Base-by-base conservation (phyloP, 768 basidiomycete genomes). In the Auricularia auricula-judae region DNA sequence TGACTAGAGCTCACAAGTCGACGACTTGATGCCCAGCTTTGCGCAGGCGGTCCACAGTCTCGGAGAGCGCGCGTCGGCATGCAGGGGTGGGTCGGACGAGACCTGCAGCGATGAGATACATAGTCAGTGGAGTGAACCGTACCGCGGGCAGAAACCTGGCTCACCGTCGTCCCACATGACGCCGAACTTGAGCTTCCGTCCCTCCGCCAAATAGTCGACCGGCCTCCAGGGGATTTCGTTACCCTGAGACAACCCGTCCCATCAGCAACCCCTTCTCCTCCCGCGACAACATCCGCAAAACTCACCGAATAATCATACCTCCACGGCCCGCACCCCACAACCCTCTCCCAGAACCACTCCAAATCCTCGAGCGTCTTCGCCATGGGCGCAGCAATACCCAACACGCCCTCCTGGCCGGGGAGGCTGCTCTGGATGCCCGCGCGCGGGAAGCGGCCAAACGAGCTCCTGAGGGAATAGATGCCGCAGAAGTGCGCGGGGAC, bases 401-500 rank as follows among this genome's bases (percentile, higher is more conserved):
- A 81, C 10, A 89, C 67, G 3, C 81, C 81, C 68, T 88, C 85
- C 63, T 86, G 74, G 1, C 87, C 88, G 59, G 76, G 74, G 69
- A 84, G 74, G 12, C 78, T 72, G 58, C 81, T 73, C 21, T 65
- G 68, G 59, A 76, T 79, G 1, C 86, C 85, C 67, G 79, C 79
- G 39, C 73, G 76, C 4, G 84, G 81, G 68, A 87, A 85, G 63
- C 87, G 76, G 51, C 83, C 79, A 64, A 76, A 74, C 68, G 85
- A 86, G 10, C 82, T 78, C 70, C 81, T 83, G 71, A 86, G 78
- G 7, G 81, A 76, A 72, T 85, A 87, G 1, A 87, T 73, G 0
- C 86, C 88, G 54, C 84, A 84, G 68, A 85, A 86, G 64, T 86
- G 82, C 1, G 87, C 81, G 2, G 88, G 88, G 7, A 80, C 80